Percentiles rank a stretch among this genome's conserved stretches.
phyloP scores from a whole-genome alignment of 352 stramenopile species.

The Globisporangium radiosum region DNA sequence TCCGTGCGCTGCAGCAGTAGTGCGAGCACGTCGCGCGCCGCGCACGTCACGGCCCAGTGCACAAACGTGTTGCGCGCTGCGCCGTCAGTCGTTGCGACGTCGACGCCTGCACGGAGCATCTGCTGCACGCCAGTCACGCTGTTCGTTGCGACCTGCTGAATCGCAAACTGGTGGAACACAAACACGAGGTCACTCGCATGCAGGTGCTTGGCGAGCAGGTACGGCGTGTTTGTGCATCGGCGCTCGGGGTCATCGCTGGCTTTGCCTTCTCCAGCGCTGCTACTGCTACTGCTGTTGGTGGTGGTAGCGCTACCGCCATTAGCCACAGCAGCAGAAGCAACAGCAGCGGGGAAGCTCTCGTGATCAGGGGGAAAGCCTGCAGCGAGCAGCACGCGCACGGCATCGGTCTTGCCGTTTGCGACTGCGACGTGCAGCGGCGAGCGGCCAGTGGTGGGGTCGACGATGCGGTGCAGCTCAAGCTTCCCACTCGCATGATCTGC shows the following conservation, averaged over 20 bases:
- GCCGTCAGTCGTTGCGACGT: constrained; percentile 44
- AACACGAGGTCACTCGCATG: constrained; percentile 55
- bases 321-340: no score
- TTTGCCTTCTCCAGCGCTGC: constrained; percentile 7
- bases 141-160: constrained; percentile 76
- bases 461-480: constrained; percentile 41
- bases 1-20: constrained; percentile 36
- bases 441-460: constrained; percentile 54
- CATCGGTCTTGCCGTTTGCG: constrained; percentile 63
- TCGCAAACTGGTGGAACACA: constrained; percentile 84
- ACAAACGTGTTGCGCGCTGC: constrained; percentile 54
- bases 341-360: constrained; percentile 18
- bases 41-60: constrained; percentile 76
- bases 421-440: constrained; percentile 78
- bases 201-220: constrained; percentile 54
- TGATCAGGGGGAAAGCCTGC: constrained; percentile 65
- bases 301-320: neutral
- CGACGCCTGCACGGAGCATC: constrained; percentile 57
- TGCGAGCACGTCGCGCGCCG: constrained; percentile 45
- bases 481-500: constrained; percentile 51
- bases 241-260: neutral
- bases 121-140: constrained; percentile 44
- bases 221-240: constrained; percentile 29
- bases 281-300: constrained; percentile 1
- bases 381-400: constrained; percentile 67